Percentiles rank a stretch among this genome's conserved stretches.
Evolutionary conservation across 2,329 filamentous ascomycete species (phyloP).

Genomic region (Cytospora schulzeri): DNA sequence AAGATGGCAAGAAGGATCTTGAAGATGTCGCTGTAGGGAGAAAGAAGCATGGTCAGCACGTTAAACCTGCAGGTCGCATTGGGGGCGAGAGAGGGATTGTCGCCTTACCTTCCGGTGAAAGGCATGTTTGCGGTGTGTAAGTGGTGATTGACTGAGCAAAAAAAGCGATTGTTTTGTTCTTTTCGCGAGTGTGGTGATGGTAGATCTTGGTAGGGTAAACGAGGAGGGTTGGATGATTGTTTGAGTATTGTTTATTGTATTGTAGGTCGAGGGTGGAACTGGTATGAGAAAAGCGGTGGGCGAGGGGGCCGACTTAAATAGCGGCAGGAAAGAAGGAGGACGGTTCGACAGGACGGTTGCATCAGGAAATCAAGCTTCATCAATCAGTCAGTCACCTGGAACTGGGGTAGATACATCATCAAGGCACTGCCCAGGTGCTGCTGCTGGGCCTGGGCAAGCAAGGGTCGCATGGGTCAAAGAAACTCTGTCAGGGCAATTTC

Average conservation of each 20-base stretch:
- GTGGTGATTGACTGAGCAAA: background rate
- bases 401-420: constrained; percentile 19
- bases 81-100: background rate
- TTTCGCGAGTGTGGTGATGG: constrained; percentile 13
- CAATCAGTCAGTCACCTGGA: constrained; percentile 16
- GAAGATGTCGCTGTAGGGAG: constrained; percentile 53
- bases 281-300: constrained; percentile 9
- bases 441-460: background rate
- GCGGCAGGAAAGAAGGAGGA: background rate
- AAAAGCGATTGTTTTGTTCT: background rate
- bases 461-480: background rate
- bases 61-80: background rate
- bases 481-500: background rate
- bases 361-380: constrained; percentile 26
- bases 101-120: constrained; percentile 60
- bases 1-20: constrained; percentile 84
- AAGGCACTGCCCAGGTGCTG: background rate
- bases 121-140: constrained; percentile 48
- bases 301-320: constrained; percentile 24
- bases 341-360: constrained; percentile 13
- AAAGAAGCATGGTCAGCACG: constrained; percentile 5
- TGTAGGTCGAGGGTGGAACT: background rate
- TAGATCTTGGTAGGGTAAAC: constrained; percentile 1
- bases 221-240: background rate
- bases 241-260: background rate